Percentiles rank a stretch among this genome's conserved stretches.
phyloP scores from a whole-genome alignment of 352 stramenopile species.

The Phytopythium montanum region DNA sequence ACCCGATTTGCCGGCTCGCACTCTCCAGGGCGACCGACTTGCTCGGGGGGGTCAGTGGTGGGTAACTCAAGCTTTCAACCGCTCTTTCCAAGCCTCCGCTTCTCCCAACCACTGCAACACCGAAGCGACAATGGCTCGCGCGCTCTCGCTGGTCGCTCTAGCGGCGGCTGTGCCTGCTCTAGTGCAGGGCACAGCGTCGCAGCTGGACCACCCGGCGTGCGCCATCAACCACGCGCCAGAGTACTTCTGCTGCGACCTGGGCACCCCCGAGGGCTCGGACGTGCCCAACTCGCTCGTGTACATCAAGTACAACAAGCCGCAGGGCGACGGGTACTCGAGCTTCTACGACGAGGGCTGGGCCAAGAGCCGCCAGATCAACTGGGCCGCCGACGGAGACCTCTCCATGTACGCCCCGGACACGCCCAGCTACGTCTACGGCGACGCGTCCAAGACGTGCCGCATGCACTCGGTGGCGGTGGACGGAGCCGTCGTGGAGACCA shows the following conservation, averaged over 20 bases:
- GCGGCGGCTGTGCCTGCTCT: slow-evolving; percentile 20
- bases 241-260: slow-evolving; percentile 58
- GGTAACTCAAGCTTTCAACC: background rate
- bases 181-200: slow-evolving; percentile 34
- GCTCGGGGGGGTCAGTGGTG: slow-evolving; percentile 9
- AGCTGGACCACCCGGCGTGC: slow-evolving; percentile 56
- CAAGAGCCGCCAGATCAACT: slow-evolving; percentile 65
- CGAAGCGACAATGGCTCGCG: background rate
- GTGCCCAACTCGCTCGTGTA: slow-evolving; percentile 41
- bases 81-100: background rate
- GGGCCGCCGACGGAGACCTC: slow-evolving; percentile 33
- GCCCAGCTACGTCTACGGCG: slow-evolving; percentile 53
- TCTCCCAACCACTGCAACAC: background rate
- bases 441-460: slow-evolving; percentile 42
- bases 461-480: slow-evolving; percentile 28
- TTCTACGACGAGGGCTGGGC: slow-evolving; percentile 71
- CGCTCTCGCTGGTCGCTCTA: slow-evolving; percentile 7
- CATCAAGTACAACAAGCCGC: slow-evolving; percentile 55
- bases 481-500: slow-evolving; percentile 21
- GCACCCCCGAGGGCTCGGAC: slow-evolving; percentile 20
- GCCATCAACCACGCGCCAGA: slow-evolving; percentile 50
- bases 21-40: slow-evolving; percentile 7
- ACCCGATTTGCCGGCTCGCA: slow-evolving; percentile 18
- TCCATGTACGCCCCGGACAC: slow-evolving; percentile 57
- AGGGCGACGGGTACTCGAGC: slow-evolving; percentile 32